Percentiles rank a stretch among this genome's conserved stretches.
These are phyloP conservation scores for Ustilago tritici DNA, from an alignment of 1,284 basidiomycete genomes.

Conservation along the genomic window DNA sequence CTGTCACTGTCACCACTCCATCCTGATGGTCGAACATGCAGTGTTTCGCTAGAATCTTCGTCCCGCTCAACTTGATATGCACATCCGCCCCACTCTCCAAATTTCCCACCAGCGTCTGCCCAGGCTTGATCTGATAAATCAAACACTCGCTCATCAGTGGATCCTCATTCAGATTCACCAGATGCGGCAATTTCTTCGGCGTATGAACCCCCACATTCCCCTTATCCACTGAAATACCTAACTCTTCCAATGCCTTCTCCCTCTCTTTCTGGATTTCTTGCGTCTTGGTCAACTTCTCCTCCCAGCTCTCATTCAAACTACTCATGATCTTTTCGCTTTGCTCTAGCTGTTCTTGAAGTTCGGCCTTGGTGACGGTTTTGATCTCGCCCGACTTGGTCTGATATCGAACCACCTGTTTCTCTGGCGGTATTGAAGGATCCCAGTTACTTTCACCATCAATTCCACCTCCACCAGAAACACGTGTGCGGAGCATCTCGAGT, in stretches of 20 bases:
- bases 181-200: slow-evolving; percentile 80
- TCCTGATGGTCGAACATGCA: slow-evolving; percentile 89
- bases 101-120: slow-evolving; percentile 77
- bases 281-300: slow-evolving; percentile 91
- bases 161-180: slow-evolving; percentile 69
- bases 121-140: slow-evolving; percentile 88
- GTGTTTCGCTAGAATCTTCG: slow-evolving; percentile 90
- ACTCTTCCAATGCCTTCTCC: slow-evolving; percentile 94
- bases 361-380: slow-evolving; percentile 95
- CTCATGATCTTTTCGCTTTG: slow-evolving; percentile 97
- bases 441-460: slow-evolving; percentile 77
- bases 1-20: slow-evolving; percentile 84
- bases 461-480: slow-evolving; percentile 57
- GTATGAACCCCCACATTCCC: slow-evolving; percentile 93
- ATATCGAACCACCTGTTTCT: slow-evolving; percentile 95
- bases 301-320: slow-evolving; percentile 96
- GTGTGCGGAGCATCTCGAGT: slow-evolving; percentile 75
- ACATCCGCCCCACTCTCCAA: slow-evolving; percentile 35
- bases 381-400: slow-evolving; percentile 91
- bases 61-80: slow-evolving; percentile 88
- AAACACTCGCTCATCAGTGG: slow-evolving; percentile 72
- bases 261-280: slow-evolving; percentile 95
- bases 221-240: slow-evolving; percentile 97
- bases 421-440: slow-evolving; percentile 88
- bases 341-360: slow-evolving; percentile 95